These are phyloP conservation scores for Hyparrhenia diplandra DNA, from an alignment of 176 grass and related monocot species.

Conservation along the genomic window DNA sequence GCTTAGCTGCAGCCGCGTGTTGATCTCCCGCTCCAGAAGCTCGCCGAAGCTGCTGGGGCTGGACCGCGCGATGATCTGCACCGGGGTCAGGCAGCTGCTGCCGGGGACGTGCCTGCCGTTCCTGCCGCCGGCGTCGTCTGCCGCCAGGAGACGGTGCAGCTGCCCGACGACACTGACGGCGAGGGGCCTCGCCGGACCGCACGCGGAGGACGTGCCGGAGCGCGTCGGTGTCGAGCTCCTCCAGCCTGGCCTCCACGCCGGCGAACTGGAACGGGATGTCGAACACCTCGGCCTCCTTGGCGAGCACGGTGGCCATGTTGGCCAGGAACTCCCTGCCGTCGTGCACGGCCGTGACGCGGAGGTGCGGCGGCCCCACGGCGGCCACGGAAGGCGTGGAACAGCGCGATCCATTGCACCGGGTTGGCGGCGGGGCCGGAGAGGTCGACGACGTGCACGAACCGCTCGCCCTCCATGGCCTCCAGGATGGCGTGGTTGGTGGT, in stretches of 20 bases:
- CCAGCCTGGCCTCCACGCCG: constrained; percentile 28
- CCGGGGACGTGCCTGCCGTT: neutral
- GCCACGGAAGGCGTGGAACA: constrained; percentile 50
- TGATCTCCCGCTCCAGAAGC: constrained; percentile 41
- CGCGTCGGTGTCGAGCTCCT: constrained; percentile 32
- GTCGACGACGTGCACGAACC: constrained; percentile 63
- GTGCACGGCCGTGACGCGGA: constrained; percentile 51
- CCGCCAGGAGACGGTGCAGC: constrained; percentile 44
- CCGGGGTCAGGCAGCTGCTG: constrained; percentile 23
- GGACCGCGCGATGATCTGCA: constrained; percentile 40
- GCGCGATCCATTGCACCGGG: constrained; percentile 62
- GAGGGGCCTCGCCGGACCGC: constrained; percentile 55
- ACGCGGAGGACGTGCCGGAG: constrained; percentile 37
- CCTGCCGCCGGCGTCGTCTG: constrained; percentile 19
- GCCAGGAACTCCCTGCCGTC: constrained; percentile 30
- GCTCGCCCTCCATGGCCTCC: constrained; percentile 64
- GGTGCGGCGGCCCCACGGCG: constrained; percentile 49
- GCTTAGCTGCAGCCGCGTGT: constrained; percentile 53
- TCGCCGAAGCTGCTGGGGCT: constrained; percentile 48
- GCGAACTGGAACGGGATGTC: constrained; percentile 60
- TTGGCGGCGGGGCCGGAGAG: constrained; percentile 51
- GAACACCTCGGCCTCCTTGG: constrained; percentile 50
- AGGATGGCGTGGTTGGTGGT: constrained; percentile 68
- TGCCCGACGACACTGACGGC: constrained; percentile 44
- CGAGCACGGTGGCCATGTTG: constrained; percentile 35